Conservation (phyloP, 257 asterid species). For the Lycium ferocissimum region DNA sequence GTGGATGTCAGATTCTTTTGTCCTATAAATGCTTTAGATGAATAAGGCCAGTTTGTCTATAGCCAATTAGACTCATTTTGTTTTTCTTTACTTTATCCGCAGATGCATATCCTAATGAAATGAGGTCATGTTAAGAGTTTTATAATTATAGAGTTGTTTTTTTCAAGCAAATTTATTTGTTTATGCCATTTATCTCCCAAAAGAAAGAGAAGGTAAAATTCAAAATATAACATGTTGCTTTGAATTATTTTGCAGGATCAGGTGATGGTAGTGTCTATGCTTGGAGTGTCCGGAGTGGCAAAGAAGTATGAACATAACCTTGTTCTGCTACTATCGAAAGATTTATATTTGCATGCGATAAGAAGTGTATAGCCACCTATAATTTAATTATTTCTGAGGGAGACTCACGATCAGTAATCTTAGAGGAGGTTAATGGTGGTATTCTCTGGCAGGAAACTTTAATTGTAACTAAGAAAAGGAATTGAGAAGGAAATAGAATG, state of each 20-base stretch:
- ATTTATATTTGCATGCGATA: background rate
- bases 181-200: background rate
- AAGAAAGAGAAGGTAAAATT: background rate
- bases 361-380: background rate
- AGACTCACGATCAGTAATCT: background rate
- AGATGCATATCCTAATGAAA: background rate
- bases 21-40: background rate
- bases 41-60: slow-evolving; percentile 15
- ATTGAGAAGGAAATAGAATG: background rate
- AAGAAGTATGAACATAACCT: slow-evolving; percentile 63
- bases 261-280: slow-evolving; percentile 96
- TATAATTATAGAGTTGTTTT: background rate
- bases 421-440: background rate
- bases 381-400: background rate
- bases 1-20: background rate
- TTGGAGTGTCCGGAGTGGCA: slow-evolving; percentile 95
- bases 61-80: slow-evolving; percentile 12
- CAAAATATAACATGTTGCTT: slow-evolving; percentile 18
- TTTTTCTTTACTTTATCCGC: background rate
- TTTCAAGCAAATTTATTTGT: slow-evolving; percentile 3
- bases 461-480: background rate
- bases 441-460: slow-evolving; percentile 18
- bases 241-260: slow-evolving; percentile 71
- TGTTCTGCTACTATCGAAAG: slow-evolving; percentile 5
- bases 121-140: background rate